Evolutionary conservation across 2,329 filamentous ascomycete genomes (phyloP), one percentile per base, ranked within the genome.

Genomic region (Botrytis galanthina): DNA sequence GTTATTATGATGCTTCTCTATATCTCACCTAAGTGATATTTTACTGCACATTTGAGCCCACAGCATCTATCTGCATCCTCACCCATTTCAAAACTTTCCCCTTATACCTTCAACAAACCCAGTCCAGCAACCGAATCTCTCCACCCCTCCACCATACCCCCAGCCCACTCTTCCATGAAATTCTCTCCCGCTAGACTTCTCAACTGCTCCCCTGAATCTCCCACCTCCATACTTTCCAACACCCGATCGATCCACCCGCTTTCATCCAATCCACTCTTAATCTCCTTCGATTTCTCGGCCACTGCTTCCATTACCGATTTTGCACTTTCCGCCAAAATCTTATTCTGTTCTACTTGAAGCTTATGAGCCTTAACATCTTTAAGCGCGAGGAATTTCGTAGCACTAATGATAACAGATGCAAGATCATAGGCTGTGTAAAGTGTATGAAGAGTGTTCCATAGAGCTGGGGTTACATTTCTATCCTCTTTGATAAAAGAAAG

Each of bases 181-280:
- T 77, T 75, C n/a, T 79, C 78, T 69, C 78, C 79, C 16, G 80
- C 68, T 29, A 78, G 42, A 26, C 74, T 68, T 44, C 74, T 77
- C 64, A 79, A 62, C n/a, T 74, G 70, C n/a, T 75, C 75, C 14
- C 73, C 73, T 35, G 78, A 59, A 7, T 51, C 64, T 26, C 35
- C 44, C 37, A 71, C 68, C 35, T 72, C 66, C 51, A 78, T 73
- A 69, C 70, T 73, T 20, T 79, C 77, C 8, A 81, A 71, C 0
- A 81, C 76, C 60, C 74, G 78, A 71, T 82, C 81, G 66, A 82
- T 81, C 80, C 79, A 81, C 5, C 80, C 80, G 29, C 80, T 77
- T 54, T 81, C 80, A 71, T 80, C 78, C 48, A 82, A 70, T 3
- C 74, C 76, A 59, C 77, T 79, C 67, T 80, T 81, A 37, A 80